Conservation (phyloP, 2,329 filamentous ascomycete species). For the Talaromyces sp. region DNA sequence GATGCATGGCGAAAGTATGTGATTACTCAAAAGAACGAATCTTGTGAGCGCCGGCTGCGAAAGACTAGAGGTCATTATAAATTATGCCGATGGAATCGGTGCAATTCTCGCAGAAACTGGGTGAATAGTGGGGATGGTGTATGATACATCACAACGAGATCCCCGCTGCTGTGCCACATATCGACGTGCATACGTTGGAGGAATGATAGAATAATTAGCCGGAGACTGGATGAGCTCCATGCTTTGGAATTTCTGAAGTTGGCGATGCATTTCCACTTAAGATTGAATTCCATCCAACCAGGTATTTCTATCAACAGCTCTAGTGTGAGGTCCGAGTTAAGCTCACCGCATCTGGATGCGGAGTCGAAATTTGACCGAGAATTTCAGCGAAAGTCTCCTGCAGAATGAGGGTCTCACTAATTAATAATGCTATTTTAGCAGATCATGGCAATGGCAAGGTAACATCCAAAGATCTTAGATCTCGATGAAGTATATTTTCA, state of each 20-base stretch:
- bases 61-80: constrained; percentile 1
- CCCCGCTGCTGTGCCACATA: neutral
- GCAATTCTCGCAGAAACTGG: constrained; percentile 8
- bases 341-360: neutral
- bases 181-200: neutral
- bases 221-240: neutral
- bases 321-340: neutral
- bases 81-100: neutral
- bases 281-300: neutral
- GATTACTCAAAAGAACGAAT: neutral
- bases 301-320: neutral
- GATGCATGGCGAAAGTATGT: constrained; percentile 7
- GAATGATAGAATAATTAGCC: neutral
- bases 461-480: neutral
- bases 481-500: neutral
- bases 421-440: neutral
- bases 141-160: neutral
- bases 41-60: neutral
- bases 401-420: neutral
- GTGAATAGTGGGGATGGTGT: neutral
- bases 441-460: neutral
- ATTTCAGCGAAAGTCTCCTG: neutral
- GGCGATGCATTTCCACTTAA: neutral
- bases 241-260: neutral
- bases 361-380: constrained; percentile 1